These are phyloP conservation scores for Penicillium sp. DNA, from an alignment of 2,329 filamentous ascomycete genomes.

Conservation along the genomic window DNA sequence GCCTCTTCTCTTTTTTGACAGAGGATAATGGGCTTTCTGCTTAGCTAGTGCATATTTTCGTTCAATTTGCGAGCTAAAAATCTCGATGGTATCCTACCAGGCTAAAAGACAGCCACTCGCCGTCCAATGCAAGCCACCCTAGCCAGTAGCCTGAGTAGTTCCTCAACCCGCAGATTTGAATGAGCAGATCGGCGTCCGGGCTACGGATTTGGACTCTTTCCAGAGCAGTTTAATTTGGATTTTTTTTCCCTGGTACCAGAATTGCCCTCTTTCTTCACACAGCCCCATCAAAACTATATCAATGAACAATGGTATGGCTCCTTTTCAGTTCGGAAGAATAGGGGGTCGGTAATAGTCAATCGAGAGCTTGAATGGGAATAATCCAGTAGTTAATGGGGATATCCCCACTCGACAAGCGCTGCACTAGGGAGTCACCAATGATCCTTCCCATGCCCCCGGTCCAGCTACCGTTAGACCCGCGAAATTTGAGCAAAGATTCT, in stretches of 20 bases:
- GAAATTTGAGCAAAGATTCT: conserved; percentile 8
- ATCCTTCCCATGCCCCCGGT: background rate
- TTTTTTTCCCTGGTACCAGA: background rate
- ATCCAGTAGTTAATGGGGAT: background rate
- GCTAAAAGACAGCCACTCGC: conserved; percentile 28
- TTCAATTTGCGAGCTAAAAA: no score
- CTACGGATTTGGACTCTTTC: background rate
- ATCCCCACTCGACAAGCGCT: background rate
- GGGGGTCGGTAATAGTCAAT: background rate
- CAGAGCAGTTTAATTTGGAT: no score
- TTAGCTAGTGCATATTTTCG: background rate
- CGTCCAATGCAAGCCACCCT: conserved; percentile 40
- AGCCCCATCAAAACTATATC: background rate
- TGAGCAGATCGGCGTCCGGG: conserved; percentile 1
- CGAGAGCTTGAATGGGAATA: conserved; percentile 5
- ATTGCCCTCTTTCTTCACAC: no score
- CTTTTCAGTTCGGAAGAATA: background rate
- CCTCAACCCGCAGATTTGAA: background rate
- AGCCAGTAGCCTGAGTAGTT: conserved; percentile 20
- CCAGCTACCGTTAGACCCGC: background rate
- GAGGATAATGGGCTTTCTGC: background rate
- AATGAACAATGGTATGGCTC: background rate
- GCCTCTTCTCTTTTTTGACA: background rate
- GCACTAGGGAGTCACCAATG: background rate
- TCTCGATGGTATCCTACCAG: background rate